Conservation (phyloP, 2,329 filamentous ascomycete species). For the Claviceps humidiphila region DNA sequence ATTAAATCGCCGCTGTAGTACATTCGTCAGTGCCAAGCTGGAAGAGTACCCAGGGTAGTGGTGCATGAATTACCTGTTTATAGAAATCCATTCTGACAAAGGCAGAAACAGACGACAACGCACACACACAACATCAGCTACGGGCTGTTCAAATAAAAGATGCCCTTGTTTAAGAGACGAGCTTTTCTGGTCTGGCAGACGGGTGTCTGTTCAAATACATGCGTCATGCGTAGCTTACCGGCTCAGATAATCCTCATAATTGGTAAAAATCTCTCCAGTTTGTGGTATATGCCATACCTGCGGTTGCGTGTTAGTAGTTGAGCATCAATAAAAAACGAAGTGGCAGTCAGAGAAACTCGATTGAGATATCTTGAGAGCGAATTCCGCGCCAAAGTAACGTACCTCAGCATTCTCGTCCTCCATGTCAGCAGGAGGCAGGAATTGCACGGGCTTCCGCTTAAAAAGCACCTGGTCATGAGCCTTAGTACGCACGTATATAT, state of each 20-base stretch:
- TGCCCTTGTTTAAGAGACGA: background rate
- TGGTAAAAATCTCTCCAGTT: constrained; percentile 79
- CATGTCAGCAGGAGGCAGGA: constrained; percentile 56
- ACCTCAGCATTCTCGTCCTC: constrained; percentile 78
- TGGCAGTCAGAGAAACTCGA: background rate
- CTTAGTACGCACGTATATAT: constrained; percentile 1
- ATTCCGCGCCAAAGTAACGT: constrained; percentile 16
- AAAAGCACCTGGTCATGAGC: constrained; percentile 60
- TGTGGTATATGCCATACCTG: constrained; percentile 87
- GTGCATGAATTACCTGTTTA: constrained; percentile 48
- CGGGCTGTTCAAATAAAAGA: background rate
- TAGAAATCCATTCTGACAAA: constrained; percentile 73
- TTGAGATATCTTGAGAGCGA: background rate
- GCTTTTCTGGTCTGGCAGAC: background rate
- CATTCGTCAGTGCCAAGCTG: constrained; percentile 1
- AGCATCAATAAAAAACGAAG: background rate
- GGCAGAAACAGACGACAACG: background rate
- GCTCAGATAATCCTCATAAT: constrained; percentile 76
- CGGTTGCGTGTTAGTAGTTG: constrained; percentile 1
- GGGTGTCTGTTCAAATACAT: background rate
- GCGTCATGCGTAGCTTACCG: constrained; percentile 41
- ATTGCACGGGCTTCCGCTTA: constrained; percentile 89
- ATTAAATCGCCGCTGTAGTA: constrained; percentile 64
- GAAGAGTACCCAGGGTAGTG: background rate
- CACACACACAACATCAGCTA: constrained; percentile 7